Base-by-base conservation (phyloP, 2,329 filamentous ascomycete species). In the Aspergillus brasiliensis region DNA sequence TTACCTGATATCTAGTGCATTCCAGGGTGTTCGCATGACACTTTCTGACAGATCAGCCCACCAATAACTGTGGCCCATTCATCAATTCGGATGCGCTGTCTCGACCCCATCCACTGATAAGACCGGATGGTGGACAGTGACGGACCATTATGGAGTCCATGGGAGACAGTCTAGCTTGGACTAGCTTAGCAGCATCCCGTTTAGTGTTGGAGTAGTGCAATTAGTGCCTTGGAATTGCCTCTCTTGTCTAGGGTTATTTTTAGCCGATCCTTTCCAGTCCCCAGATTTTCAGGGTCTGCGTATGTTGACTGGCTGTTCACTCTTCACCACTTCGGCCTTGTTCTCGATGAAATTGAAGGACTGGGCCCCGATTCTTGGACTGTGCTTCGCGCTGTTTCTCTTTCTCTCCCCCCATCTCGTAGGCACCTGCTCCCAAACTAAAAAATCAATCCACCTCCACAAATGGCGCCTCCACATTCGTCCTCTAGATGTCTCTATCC, bases 231-330 rank as follows among this genome's bases (percentile, higher is more conserved):
- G 34, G 11, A 34, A 34, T 42, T 27, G 23, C 28, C 38, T 25
- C 21, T n/a, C 23, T 17, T 25, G 23, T 11, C 52, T 44, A 55
- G 38, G 52, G 52, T 55, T 55, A 55, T 55, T 55, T 55, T 55
- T 55, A 44, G 52, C 40, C 52, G 52, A 55, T 55, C 52, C 52
- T 42, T 37, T 44, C 38, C 21, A 55, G 52, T 55, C 52, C 52
- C 52, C 52, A 55, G 52, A 55, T 55, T 55, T 55, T 46, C 52
- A 55, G 52, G 52, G 52, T 54, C 51, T 54, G 51, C 5, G 40
- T 21, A 21, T 11, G 17, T 17, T 17, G 15, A 17, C 38, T 42
- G 38, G n/a, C 38, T 42, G 8, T 8, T 42, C 8, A 13, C 19
- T 23, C 21, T 21, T 44, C 17, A 13, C 40, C 21, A 11, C 40